Percentiles rank a stretch among this genome's conserved stretches.
Evolutionary conservation across 1,284 basidiomycete genomes (phyloP).

Genomic region (Laetiporus sulphureus): DNA sequence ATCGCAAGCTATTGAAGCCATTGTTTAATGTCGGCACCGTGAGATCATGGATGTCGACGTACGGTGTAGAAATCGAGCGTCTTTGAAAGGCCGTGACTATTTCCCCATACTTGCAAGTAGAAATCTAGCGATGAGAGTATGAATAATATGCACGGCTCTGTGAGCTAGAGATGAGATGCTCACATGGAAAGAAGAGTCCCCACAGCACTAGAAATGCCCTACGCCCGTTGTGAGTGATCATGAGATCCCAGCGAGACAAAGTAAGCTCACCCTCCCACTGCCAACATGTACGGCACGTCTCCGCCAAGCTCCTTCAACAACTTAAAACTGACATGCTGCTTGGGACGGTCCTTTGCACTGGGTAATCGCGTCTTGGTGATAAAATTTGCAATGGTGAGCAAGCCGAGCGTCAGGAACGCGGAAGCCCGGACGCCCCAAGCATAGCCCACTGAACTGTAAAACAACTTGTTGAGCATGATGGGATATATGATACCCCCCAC

Average conservation of each 20-base stretch:
- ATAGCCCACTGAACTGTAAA: constrained; percentile 17
- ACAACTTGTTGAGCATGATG: constrained; percentile 24
- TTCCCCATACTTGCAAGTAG: constrained; percentile 23
- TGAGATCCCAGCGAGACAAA: background rate
- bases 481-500: constrained; percentile 22
- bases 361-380: constrained; percentile 6
- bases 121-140: constrained; percentile 5
- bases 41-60: constrained; percentile 3
- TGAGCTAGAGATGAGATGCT: background rate
- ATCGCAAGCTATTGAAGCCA: constrained; percentile 14
- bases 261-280: constrained; percentile 13
- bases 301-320: too few species aligned
- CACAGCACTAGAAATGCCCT: constrained; percentile 1
- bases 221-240: background rate
- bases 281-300: constrained; percentile 17
- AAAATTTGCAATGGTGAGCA: constrained; percentile 9
- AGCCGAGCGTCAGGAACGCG: constrained; percentile 10
- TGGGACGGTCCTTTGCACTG: background rate
- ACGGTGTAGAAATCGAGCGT: constrained; percentile 18
- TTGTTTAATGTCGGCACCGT: background rate
- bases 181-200: constrained; percentile 7
- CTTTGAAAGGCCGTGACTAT: constrained; percentile 13
- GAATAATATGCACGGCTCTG: background rate
- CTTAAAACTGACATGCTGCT: constrained; percentile 9
- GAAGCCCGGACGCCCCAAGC: constrained; percentile 19